These are phyloP conservation scores for Nymphaea colorata DNA, from an alignment of 164 flowering plant species.

Conservation along the genomic window DNA sequence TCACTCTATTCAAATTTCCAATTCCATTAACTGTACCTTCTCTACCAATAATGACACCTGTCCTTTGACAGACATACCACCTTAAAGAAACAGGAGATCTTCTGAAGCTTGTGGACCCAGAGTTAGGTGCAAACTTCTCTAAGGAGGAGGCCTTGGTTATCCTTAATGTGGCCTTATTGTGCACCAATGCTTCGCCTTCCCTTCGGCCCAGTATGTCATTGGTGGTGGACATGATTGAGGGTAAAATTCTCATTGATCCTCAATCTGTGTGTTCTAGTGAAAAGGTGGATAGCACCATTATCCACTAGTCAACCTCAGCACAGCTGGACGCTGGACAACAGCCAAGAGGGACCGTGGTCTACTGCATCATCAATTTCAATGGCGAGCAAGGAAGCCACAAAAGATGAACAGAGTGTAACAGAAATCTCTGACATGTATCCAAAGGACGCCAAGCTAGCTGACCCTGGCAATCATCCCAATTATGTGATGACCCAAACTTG, in stretches of 20 bases:
- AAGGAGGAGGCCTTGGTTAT: constrained; percentile 37
- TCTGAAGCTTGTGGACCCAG: constrained; percentile 43
- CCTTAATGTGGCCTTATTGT: constrained; percentile 45
- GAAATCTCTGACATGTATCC: background rate
- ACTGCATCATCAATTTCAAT: background rate
- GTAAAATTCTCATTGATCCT: constrained; percentile 25
- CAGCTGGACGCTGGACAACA: background rate
- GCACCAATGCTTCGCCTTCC: constrained; percentile 52
- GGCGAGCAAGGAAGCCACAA: background rate
- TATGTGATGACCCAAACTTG: background rate
- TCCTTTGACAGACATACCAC: constrained; percentile 38
- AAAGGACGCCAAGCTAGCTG: background rate
- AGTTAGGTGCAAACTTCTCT: constrained; percentile 33
- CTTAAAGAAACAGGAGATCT: constrained; percentile 40
- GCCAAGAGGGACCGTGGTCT: background rate
- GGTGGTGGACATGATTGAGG: constrained; percentile 54
- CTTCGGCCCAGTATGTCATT: constrained; percentile 49
- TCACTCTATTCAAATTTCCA: background rate
- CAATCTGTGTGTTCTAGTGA: background rate
- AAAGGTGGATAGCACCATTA: background rate
- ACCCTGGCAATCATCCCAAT: background rate
- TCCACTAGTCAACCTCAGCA: background rate
- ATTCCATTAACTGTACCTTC: background rate
- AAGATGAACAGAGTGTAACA: background rate
- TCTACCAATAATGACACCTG: background rate